These are phyloP conservation scores for Kodamaea neixiangensis DNA, from an alignment of 805 yeast genomes.

Conservation along the genomic window DNA sequence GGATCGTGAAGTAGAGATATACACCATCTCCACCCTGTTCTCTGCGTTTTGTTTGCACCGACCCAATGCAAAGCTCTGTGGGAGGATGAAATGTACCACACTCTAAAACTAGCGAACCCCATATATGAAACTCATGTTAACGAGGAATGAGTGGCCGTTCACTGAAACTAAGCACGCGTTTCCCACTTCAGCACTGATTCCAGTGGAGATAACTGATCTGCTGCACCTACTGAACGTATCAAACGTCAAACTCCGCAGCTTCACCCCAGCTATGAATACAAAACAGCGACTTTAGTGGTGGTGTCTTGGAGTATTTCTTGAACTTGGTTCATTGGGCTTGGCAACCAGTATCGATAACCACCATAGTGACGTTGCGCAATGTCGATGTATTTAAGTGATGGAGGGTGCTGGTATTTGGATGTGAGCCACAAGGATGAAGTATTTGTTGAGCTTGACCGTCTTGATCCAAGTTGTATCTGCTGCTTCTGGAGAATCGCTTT, in stretches of 20 bases:
- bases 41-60: too few species aligned
- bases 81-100: too few species aligned
- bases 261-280: background rate
- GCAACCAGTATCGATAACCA: background rate
- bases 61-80: too few species aligned
- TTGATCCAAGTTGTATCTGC: background rate
- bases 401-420: background rate
- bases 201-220: too few species aligned
- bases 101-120: too few species aligned
- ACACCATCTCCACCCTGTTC: too few species aligned
- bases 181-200: background rate
- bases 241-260: background rate
- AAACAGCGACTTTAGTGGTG: background rate
- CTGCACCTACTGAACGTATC: too few species aligned
- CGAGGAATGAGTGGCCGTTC: too few species aligned
- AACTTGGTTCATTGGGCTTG: background rate
- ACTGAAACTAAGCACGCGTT: too few species aligned
- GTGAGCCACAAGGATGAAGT: background rate
- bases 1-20: too few species aligned
- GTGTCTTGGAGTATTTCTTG: background rate
- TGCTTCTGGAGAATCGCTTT: conserved; percentile 6
- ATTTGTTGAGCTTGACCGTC: background rate
- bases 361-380: background rate
- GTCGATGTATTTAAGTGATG: background rate
- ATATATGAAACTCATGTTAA: too few species aligned